Base-by-base conservation (phyloP, 2,329 filamentous ascomycete species). In the Cladosporium sp. region DNA sequence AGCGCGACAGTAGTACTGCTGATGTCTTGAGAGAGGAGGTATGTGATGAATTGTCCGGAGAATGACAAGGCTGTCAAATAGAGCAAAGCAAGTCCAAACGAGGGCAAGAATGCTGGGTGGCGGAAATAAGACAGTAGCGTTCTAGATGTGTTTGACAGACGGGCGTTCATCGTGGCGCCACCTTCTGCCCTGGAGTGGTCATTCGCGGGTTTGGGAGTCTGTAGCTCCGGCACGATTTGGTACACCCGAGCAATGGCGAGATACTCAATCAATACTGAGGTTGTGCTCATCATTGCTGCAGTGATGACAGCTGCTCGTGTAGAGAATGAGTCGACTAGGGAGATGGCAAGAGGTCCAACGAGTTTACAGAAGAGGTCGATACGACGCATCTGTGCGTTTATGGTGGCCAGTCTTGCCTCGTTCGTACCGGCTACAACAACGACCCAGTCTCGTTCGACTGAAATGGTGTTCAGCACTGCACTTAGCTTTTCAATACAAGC, bases 401-500 rank as follows among this genome's bases (percentile, higher is more conserved):
- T 50, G 11, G 15, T 33, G 7, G 41, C 29, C n/a, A 47, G 20
- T 18, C 30, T 39, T 22, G 54, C 48, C 29, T 71, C 68, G 19
- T 72, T 59, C 9, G 63, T 63, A 19, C 71, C 68, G 1, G 77
- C 72, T 7, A 80, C 69, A 0, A 80, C 73, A 3, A 80, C 70
- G 33, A 80, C 75, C 60, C 65, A 55, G 58, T 90, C 86, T 59
- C 82, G 72, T 63, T 89, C 86, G 0, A 90, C 76, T 0, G 85
- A 73, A 1, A 89, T 78, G 0, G 79, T 72, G 61, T 88, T 89
- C 63, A 81, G 74, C 5, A 83, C 74, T 1, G 82, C 75, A 12
- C 73, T 75, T 7, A 88, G 65, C 62, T 89, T 90, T 66, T 90
- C 86, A 1, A 84, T 59, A 50, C 84, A 86, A 0, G 83, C 83